Evolutionary conservation across 2,329 filamentous ascomycete species (phyloP).

Genomic region (Thermothelomyces thermophilus): DNA sequence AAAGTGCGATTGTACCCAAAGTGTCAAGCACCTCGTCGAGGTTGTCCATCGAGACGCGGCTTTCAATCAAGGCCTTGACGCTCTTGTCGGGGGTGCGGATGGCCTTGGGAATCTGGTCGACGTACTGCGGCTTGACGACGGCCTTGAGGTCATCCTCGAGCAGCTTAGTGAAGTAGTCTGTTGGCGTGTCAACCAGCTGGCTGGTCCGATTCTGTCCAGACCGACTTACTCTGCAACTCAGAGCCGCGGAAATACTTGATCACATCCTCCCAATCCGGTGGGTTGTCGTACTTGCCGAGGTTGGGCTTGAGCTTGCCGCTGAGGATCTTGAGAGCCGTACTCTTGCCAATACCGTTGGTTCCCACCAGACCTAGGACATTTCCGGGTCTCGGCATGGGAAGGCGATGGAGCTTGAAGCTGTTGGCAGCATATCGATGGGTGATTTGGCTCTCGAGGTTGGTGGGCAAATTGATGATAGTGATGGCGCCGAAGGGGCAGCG

Average conservation of each 20-base stretch:
- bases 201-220: constrained; percentile 14
- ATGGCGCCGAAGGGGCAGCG: constrained; percentile 98
- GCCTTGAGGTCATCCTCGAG: constrained; percentile 96
- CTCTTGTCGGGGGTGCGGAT: constrained; percentile 75
- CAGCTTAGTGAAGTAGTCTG: constrained; percentile 98
- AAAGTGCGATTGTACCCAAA: constrained; percentile 44
- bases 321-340: constrained; percentile 97
- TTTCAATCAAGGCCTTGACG: constrained; percentile 71
- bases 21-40: constrained; percentile 74
- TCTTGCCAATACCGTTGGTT: constrained; percentile 99
- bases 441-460: constrained; percentile 96
- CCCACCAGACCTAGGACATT: constrained; percentile 94
- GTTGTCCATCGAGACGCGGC: constrained; percentile 71
- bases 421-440: constrained; percentile 99
- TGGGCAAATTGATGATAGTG: constrained; percentile 99
- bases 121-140: constrained; percentile 98
- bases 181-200: constrained; percentile 6
- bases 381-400: constrained; percentile 91
- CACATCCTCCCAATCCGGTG: constrained; percentile 98
- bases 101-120: constrained; percentile 93
- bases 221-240: constrained; percentile 73
- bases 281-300: constrained; percentile 88
- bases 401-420: constrained; percentile 97
- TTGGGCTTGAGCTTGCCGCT: constrained; percentile 99
- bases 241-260: constrained; percentile 97